A percentile compares a stretch with the other conserved stretches of the same genome.
Evolutionary conservation across 2,329 filamentous ascomycete genomes (phyloP).

Genomic region (Cercospora beticola): DNA sequence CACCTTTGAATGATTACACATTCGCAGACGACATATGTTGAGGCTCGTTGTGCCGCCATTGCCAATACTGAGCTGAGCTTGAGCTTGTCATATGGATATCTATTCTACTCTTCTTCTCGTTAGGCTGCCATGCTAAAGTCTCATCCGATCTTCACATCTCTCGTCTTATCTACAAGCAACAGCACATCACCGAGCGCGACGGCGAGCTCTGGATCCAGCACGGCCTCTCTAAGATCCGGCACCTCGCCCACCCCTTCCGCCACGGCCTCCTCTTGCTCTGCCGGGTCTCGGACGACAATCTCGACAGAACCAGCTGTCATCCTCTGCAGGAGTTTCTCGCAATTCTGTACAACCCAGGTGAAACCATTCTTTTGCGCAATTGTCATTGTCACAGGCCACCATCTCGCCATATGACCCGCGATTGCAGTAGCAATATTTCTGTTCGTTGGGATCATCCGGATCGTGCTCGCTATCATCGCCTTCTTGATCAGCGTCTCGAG

Average conservation of each 20-base stretch:
- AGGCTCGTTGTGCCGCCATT: not conserved
- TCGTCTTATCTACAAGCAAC: not conserved
- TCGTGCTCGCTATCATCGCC: constrained; percentile 34
- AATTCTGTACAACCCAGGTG: constrained; percentile 65
- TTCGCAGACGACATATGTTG: not conserved
- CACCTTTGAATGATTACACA: not conserved
- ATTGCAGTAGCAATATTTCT: constrained; percentile 65
- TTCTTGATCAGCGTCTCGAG: constrained; percentile 4
- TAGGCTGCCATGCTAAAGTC: not conserved
- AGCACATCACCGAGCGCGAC: not conserved
- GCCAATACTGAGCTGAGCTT: not conserved
- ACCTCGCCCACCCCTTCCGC: constrained; percentile 23
- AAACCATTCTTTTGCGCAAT: constrained; percentile 66
- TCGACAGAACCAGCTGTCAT: constrained; percentile 55
- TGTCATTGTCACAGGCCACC: constrained; percentile 66
- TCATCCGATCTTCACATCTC: not conserved
- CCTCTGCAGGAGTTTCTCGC: constrained; percentile 58
- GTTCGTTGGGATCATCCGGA: constrained; percentile 55
- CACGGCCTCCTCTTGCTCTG: constrained; percentile 19
- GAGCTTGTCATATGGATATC: not conserved
- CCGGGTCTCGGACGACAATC: constrained; percentile 43
- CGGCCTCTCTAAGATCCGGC: constrained; percentile 8
- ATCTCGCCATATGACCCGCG: constrained; percentile 66
- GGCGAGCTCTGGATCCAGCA: constrained; percentile 8
- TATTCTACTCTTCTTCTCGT: not conserved